Conservation (phyloP, 1,284 basidiomycete genomes). For the Acaromyces ingoldii region DNA sequence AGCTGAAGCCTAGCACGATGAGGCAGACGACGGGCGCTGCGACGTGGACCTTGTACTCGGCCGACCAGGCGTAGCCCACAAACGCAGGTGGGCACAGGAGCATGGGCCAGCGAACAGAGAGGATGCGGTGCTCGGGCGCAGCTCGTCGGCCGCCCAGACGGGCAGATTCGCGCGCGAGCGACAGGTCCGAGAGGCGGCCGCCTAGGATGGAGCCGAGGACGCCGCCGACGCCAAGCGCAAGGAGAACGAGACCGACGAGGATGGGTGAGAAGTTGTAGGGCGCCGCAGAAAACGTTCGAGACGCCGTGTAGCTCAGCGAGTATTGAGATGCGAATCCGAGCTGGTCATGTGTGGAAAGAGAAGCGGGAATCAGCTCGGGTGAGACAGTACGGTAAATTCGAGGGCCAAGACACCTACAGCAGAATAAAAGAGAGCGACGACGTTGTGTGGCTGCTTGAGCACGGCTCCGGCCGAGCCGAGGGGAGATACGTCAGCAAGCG, state of each 20-base stretch:
- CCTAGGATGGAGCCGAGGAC: constrained; percentile 68
- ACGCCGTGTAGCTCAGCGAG: constrained; percentile 11
- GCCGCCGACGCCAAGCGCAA: constrained; percentile 55
- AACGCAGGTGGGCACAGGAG: constrained; percentile 53
- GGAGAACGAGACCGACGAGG: constrained; percentile 15
- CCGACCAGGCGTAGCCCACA: constrained; percentile 72
- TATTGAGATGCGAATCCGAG: constrained; percentile 16
- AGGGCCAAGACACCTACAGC: neutral
- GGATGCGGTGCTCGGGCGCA: constrained; percentile 10
- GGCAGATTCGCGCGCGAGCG: constrained; percentile 54
- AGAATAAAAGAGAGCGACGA: constrained; percentile 11
- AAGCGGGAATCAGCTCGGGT: neutral
- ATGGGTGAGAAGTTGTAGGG: constrained; percentile 14
- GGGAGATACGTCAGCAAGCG: constrained; percentile 14
- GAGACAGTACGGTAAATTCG: neutral
- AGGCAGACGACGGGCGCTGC: constrained; percentile 14
- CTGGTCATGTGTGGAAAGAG: neutral
- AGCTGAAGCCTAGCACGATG: constrained; percentile 26
- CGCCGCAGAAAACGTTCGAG: constrained; percentile 11
- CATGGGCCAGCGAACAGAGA: constrained; percentile 36
- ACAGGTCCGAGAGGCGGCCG: constrained; percentile 69
- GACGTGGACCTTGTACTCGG: constrained; percentile 57
- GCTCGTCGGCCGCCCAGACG: neutral
- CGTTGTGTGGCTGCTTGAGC: constrained; percentile 19
- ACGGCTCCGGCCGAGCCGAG: constrained; percentile 5